phyloP scores from a whole-genome alignment of 331 rosid species.

The Pyrus hybrid region DNA sequence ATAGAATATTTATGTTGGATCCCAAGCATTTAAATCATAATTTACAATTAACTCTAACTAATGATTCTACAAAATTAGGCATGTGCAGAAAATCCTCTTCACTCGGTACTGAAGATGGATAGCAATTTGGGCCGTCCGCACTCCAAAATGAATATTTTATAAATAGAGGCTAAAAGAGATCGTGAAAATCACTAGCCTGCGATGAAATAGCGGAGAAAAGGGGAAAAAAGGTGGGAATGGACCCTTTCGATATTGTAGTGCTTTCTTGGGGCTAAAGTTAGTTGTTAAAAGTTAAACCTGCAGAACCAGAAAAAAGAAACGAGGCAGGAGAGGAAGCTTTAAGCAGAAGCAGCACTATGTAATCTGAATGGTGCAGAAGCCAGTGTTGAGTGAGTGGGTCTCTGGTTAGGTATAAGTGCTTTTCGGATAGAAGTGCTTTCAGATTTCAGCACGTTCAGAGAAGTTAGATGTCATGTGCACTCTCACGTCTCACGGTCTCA shows the following conservation, averaged over 20 bases:
- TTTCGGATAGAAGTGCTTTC: slow-evolving; percentile 18
- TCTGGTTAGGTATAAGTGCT: slow-evolving; percentile 1
- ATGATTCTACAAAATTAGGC: neutral
- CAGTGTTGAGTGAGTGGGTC: slow-evolving; percentile 16
- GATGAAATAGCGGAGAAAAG: neutral
- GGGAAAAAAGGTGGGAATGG: neutral
- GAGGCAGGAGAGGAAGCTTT: no score
- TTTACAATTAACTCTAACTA: neutral
- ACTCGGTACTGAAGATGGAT: neutral
- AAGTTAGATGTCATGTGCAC: neutral
- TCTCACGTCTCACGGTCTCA: neutral
- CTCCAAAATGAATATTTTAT: no score
- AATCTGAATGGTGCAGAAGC: neutral
- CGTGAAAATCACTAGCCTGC: neutral
- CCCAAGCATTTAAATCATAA: neutral
- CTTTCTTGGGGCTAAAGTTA: neutral
- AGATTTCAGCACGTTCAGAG: neutral
- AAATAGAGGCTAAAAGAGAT: neutral
- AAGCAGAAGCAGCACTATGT: no score
- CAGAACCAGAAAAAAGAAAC: neutral
- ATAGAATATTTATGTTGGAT: neutral
- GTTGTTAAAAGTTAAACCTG: neutral
- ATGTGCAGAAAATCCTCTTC: neutral
- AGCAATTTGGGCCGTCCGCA: neutral
- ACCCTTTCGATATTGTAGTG: neutral